phyloP scores from a whole-genome alignment of 164 flowering plant genomes.

The Tetrastigma voinierianum region DNA sequence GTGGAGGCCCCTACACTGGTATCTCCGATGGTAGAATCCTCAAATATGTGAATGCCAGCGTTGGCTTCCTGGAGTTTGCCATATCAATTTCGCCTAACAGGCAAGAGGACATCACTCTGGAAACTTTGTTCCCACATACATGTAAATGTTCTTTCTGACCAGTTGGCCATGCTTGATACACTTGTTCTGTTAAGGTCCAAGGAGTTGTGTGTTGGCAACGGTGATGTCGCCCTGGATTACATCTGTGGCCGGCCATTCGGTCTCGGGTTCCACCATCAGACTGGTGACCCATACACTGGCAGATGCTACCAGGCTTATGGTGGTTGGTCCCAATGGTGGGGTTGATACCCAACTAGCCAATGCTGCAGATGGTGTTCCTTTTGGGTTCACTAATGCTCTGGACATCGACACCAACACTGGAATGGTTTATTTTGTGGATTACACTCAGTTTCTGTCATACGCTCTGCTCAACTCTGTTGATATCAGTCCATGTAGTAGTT shows the following conservation, averaged over 20 bases:
- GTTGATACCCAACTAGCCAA: constrained; percentile 20
- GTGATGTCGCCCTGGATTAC: constrained; percentile 13
- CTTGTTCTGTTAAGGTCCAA: neutral
- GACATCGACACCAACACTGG: constrained; percentile 30
- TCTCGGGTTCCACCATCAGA: constrained; percentile 24
- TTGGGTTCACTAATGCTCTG: constrained; percentile 27
- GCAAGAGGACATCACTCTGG: constrained; percentile 2
- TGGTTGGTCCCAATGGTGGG: constrained; percentile 34
- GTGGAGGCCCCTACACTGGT: constrained; percentile 19
- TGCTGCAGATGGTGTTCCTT: constrained; percentile 24
- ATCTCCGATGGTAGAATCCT: constrained; percentile 20
- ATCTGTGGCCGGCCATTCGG: constrained; percentile 45
- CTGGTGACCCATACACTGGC: constrained; percentile 42
- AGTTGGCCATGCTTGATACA: no score
- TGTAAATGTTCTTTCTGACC: no score
- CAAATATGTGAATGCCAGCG: neutral
- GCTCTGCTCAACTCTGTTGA: no score
- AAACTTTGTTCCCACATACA: no score
- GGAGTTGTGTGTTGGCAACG: constrained; percentile 24
- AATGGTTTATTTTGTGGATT: constrained; percentile 45
- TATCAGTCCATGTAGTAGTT: no score
- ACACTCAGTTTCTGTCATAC: constrained; percentile 32
- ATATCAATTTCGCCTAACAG: constrained; percentile 13
- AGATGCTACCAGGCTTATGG: constrained; percentile 39
- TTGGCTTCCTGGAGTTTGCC: constrained; percentile 11